Base-by-base conservation (phyloP, 2,329 filamentous ascomycete species). In the Hypoxylon sp. region DNA sequence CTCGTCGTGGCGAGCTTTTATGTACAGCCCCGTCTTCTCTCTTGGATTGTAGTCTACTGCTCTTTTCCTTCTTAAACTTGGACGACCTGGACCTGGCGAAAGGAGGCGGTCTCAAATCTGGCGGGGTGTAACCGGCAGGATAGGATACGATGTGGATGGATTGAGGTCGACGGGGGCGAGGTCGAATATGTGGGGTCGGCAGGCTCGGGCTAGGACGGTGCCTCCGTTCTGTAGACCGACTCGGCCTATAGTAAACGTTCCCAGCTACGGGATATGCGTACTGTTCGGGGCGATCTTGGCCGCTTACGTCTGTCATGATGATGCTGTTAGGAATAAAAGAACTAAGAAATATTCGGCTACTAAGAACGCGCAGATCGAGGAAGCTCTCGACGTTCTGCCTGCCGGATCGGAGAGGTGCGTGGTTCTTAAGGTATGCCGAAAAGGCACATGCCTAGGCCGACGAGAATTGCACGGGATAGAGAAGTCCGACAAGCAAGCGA, bases 61-160 rank as follows among this genome's bases (percentile, higher is more conserved):
- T 70, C 67, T 71, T 69, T 66, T 74, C 51, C 73, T 76, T 77
- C 67, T 74, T 76, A 43, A 74, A 74, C 61, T 73, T 74, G 7
- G 70, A 63, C 77, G 81, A 70, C 85, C 82, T 61, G 80, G 81
- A 73, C 85, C 87, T 69, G 81, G 78, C 60, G 77, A 80, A 50
- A 70, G 76, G 63, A 75, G 81, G 69, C 78, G 76, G 72, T 69
- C 81, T 79, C 46, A 84, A 71, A 61, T 85, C 83, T 62, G 78
- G 77, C 16, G 83, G 83, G 23, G 84, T 75, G 73, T 77, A 80
- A 19, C 82, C 74, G 71, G 80, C 61, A 55, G 75, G 80, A 67
- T 81, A 84, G 69, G 79, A 82, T 57, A 79, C 79, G 65, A 87
- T 85, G 73, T 84, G 83, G 69, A 87, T 86, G 59, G 83, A 83